A percentile compares a stretch with the other conserved stretches of the same genome.
Conservation (phyloP, 2,329 filamentous ascomycete species). For the Raffaelea albimanens region DNA sequence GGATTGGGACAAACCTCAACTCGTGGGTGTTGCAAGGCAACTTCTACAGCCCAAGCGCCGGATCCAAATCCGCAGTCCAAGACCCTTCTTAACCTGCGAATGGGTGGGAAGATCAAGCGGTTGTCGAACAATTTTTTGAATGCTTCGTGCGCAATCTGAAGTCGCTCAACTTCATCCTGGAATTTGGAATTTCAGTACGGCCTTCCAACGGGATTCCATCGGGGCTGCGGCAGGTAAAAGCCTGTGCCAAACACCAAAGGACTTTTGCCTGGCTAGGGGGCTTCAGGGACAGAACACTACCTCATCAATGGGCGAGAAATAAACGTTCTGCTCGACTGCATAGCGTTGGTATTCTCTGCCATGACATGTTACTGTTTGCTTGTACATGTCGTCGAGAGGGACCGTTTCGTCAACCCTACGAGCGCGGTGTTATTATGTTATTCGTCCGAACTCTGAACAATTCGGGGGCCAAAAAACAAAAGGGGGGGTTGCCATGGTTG, state of each 20-base stretch:
- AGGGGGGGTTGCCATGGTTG: background rate
- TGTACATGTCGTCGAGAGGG: constrained; percentile 47
- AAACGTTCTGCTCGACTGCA: constrained; percentile 53
- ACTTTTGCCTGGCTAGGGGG: too few species aligned
- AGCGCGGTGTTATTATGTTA: background rate
- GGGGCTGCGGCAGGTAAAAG: too few species aligned
- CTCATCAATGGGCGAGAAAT: constrained; percentile 63
- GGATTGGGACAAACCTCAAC: constrained; percentile 44
- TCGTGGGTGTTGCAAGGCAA: constrained; percentile 53
- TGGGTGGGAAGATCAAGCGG: constrained; percentile 60
- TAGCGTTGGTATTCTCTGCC: constrained; percentile 60
- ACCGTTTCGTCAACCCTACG: constrained; percentile 36
- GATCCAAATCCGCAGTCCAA: constrained; percentile 66
- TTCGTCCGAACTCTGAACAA: background rate
- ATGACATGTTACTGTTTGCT: constrained; percentile 49
- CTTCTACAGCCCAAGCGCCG: constrained; percentile 61
- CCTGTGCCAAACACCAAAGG: background rate
- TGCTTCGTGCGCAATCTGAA: constrained; percentile 53
- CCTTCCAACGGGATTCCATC: too few species aligned
- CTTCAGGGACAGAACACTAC: constrained; percentile 27
- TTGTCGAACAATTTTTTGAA: constrained; percentile 56
- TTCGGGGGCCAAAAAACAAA: background rate
- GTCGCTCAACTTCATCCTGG: constrained; percentile 58
- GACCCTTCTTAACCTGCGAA: constrained; percentile 46
- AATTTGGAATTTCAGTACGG: constrained; percentile 5